Evolutionary conservation across 164 flowering plant species (phyloP).

Genomic region (Platanus orientalis): DNA sequence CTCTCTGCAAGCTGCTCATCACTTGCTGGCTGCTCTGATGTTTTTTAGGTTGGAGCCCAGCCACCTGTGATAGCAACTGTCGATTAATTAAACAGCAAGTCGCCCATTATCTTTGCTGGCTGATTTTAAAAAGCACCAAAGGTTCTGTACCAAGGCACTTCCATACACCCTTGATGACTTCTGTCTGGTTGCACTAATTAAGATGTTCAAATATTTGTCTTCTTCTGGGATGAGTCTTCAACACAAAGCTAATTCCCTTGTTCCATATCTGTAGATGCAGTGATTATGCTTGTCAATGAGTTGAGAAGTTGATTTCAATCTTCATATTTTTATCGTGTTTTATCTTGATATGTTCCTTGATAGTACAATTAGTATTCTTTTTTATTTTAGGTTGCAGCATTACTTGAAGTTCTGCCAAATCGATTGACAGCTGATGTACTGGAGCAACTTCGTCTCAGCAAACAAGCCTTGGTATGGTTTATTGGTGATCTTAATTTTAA

Average conservation of each 20-base stretch:
- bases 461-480: slow-evolving; percentile 73
- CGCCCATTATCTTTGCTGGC: too few relatives aligned
- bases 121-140: too few relatives aligned
- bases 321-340: neutral
- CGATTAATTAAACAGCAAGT: too few relatives aligned
- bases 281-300: neutral
- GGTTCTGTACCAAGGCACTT: too few relatives aligned
- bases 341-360: neutral
- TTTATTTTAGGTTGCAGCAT: slow-evolving; percentile 63
- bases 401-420: slow-evolving; percentile 88
- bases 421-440: slow-evolving; percentile 76
- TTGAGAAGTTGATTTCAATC: neutral
- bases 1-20: too few relatives aligned
- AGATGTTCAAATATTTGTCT: neutral
- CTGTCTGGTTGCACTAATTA: too few relatives aligned
- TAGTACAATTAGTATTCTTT: slow-evolving; percentile 1
- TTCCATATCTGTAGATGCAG: neutral
- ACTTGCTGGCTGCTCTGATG: too few relatives aligned
- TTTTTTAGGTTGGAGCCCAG: too few relatives aligned
- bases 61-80: too few relatives aligned
- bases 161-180: too few relatives aligned
- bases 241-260: neutral
- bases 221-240: neutral
- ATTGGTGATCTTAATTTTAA: neutral
- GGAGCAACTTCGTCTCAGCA: slow-evolving; percentile 94